phyloP scores from a whole-genome alignment of 73 alveolate species.

The Paramecium tetraurelia region DNA sequence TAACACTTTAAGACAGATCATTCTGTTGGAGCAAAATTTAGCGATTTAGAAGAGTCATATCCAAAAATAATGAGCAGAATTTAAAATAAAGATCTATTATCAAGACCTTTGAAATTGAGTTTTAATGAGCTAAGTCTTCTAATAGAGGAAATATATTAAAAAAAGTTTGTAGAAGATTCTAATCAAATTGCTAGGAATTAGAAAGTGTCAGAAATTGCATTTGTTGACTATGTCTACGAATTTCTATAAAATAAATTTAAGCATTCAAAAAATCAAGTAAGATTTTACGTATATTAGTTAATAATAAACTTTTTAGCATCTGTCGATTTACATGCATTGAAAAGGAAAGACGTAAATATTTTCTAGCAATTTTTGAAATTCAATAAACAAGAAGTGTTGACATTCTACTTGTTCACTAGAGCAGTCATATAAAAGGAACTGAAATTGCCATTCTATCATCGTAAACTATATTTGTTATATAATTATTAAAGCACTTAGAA shows the following conservation, averaged over 20 bases:
- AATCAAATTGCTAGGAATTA: neutral
- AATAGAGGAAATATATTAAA: slow-evolving; percentile 32
- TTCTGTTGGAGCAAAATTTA: neutral
- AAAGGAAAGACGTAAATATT: neutral
- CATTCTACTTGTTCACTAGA: neutral
- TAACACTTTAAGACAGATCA: neutral
- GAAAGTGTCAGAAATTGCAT: neutral
- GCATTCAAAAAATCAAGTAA: neutral
- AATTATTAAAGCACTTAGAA: neutral
- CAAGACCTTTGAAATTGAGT: slow-evolving; percentile 10
- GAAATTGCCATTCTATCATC: slow-evolving; percentile 15
- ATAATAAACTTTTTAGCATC: slow-evolving; percentile 30
- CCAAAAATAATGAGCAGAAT: slow-evolving; percentile 12
- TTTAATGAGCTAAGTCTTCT: neutral
- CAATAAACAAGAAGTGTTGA: neutral
- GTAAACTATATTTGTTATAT: neutral
- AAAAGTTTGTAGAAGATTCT: neutral
- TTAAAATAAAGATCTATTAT: neutral
- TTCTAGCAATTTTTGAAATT: neutral
- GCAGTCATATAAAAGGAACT: slow-evolving; percentile 3
- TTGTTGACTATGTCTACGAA: slow-evolving; percentile 4
- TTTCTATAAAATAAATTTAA: neutral
- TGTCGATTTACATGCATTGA: neutral
- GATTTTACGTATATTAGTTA: neutral
- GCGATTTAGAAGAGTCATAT: neutral